phyloP scores from a whole-genome alignment of 2,329 filamentous ascomycete genomes.

The Exophiala lecanii-corni region DNA sequence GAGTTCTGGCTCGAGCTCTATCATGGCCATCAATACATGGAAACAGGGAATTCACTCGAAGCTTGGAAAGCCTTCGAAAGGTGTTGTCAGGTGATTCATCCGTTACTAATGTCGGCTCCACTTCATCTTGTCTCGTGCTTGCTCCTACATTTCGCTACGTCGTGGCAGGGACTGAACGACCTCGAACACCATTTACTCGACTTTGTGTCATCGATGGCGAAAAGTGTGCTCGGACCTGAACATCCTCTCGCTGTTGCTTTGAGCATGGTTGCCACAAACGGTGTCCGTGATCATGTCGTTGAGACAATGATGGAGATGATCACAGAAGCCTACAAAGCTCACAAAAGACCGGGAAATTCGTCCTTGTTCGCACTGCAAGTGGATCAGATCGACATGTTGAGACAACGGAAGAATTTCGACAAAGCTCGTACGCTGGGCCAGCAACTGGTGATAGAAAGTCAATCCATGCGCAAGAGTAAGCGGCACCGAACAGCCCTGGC shows the following conservation, averaged over 20 bases:
- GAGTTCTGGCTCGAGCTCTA: constrained; percentile 18
- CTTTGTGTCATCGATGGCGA: constrained; percentile 15
- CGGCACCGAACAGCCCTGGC: constrained; percentile 17
- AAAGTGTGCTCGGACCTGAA: constrained; percentile 5
- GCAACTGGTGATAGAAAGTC: constrained; percentile 15
- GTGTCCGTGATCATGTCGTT: constrained; percentile 6
- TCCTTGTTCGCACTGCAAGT: constrained; percentile 18
- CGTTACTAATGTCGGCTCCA: constrained; percentile 13
- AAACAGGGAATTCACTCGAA: constrained; percentile 7
- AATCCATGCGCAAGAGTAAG: constrained; percentile 9
- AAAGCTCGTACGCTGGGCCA: constrained; percentile 11
- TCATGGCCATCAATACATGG: constrained; percentile 11
- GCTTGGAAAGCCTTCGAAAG: constrained; percentile 12
- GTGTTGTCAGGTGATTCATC: constrained; percentile 17
- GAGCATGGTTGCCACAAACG: constrained; percentile 3
- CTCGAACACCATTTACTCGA: constrained; percentile 14
- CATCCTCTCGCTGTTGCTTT: constrained; percentile 14
- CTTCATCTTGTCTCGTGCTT: constrained; percentile 19
- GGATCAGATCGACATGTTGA: constrained; percentile 20
- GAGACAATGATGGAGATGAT: constrained; percentile 20
- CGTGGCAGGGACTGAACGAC: constrained; percentile 13
- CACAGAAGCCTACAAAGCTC: constrained; percentile 10
- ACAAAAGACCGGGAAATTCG: constrained; percentile 13
- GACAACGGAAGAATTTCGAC: constrained; percentile 12
- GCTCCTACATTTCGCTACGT: constrained; percentile 16